phyloP scores from a whole-genome alignment of 2,329 filamentous ascomycete species.

The Pyricularia pennisetigena region DNA sequence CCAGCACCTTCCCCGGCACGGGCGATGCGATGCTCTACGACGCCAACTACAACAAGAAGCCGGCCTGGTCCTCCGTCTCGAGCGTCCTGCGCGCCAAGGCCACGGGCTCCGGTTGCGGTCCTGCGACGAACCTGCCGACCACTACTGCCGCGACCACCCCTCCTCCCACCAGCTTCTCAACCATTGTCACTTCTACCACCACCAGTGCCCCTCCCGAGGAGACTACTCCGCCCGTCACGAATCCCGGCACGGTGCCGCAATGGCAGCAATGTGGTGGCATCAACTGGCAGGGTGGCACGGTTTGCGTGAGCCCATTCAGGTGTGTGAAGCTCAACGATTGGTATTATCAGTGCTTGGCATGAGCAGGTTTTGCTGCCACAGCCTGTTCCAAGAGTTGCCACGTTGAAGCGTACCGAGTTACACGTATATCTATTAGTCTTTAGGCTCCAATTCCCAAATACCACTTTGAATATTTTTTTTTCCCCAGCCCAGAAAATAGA shows the following conservation, averaged over 20 bases:
- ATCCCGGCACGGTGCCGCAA: neutral
- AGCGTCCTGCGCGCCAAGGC: conserved; percentile 12
- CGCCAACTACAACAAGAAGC: conserved; percentile 25
- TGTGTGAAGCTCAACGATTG: conserved; percentile 3
- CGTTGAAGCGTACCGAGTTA: neutral
- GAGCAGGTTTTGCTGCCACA: neutral
- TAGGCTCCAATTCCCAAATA: neutral
- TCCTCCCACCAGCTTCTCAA: neutral
- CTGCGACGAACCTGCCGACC: neutral
- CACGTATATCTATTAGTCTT: neutral
- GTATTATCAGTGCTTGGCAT: conserved; percentile 1
- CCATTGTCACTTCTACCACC: too few relatives aligned
- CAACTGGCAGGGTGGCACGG: conserved; percentile 1
- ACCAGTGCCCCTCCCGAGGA: neutral
- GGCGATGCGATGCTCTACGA: conserved; percentile 30
- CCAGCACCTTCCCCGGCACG: conserved; percentile 25
- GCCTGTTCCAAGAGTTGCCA: neutral
- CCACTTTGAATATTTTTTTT: neutral
- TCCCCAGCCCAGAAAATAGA: neutral
- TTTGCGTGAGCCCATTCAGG: neutral
- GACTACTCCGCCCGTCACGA: neutral
- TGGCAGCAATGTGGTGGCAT: conserved; percentile 1
- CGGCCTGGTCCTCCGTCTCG: conserved; percentile 25
- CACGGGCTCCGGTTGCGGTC: neutral
- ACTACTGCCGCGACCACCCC: neutral